Conservation (phyloP, 352 stramenopile species). For the Elongisporangium senticosum region DNA sequence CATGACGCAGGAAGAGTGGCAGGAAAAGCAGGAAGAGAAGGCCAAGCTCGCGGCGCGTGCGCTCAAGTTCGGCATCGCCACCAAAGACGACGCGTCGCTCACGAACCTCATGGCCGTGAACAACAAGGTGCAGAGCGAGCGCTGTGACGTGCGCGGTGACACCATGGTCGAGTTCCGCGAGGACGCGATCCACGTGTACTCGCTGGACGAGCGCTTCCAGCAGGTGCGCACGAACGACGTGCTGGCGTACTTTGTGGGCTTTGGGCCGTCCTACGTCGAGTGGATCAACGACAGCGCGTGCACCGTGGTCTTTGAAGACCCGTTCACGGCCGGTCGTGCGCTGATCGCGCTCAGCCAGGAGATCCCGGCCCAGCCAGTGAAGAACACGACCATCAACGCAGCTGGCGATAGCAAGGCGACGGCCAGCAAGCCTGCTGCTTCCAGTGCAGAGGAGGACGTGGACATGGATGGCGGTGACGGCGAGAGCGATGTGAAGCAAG, state of each 20-base stretch:
- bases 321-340: conserved; percentile 56
- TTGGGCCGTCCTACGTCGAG: conserved; percentile 80
- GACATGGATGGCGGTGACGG: conserved; percentile 46
- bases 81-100: conserved; percentile 24
- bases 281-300: conserved; percentile 86
- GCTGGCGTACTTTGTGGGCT: conserved; percentile 72
- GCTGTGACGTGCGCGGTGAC: conserved; percentile 46
- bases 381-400: conserved; percentile 13
- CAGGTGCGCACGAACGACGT: conserved; percentile 77
- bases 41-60: conserved; percentile 62
- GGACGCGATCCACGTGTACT: conserved; percentile 83
- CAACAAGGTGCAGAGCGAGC: conserved; percentile 54
- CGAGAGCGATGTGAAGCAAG: conserved; percentile 6
- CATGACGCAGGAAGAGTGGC: conserved; percentile 71
- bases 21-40: conserved; percentile 45
- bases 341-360: conserved; percentile 50
- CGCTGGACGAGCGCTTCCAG: conserved; percentile 72
- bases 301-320: conserved; percentile 78
- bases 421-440: conserved; percentile 11
- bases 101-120: conserved; percentile 30
- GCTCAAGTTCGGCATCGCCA: conserved; percentile 62
- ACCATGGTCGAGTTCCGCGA: conserved; percentile 33
- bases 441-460: conserved; percentile 28
- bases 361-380: conserved; percentile 42
- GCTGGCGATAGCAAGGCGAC: conserved; percentile 4